A percentile compares a stretch with the other conserved stretches of the same genome.
phyloP scores from a whole-genome alignment of 2,329 filamentous ascomycete species.

The Tolypocladium inflatum region DNA sequence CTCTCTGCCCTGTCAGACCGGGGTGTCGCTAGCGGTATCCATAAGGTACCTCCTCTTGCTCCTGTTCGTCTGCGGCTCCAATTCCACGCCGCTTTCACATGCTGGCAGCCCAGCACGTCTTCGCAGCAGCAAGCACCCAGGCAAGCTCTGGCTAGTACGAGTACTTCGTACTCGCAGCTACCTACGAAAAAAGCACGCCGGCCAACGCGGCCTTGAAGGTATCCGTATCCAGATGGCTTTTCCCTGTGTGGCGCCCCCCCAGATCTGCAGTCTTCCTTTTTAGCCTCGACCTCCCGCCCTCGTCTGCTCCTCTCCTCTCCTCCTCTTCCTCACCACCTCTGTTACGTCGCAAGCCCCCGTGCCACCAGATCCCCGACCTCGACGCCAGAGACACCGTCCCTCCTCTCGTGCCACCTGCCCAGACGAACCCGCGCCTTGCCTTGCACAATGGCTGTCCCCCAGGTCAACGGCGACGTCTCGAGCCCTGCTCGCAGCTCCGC shows the following conservation, averaged over 20 bases:
- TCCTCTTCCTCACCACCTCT: background rate
- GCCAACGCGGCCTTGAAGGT: background rate
- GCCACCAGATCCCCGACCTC: background rate
- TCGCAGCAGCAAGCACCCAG: no score
- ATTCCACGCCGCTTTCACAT: background rate
- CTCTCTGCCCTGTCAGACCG: background rate
- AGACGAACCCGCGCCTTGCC: background rate
- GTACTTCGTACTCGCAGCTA: no score
- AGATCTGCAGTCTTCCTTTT: background rate
- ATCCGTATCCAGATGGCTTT: background rate
- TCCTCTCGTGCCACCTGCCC: background rate
- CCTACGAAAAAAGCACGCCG: background rate
- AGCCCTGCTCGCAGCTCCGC: slow-evolving; percentile 33
- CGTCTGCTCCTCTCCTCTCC: background rate
- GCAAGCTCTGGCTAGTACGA: no score
- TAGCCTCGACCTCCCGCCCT: slow-evolving; percentile 1
- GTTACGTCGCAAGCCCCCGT: background rate
- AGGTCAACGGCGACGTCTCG: slow-evolving; percentile 42
- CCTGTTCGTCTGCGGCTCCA: background rate
- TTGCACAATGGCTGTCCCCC: slow-evolving; percentile 26
- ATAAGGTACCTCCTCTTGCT: no score
- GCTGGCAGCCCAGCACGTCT: background rate
- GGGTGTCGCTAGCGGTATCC: background rate
- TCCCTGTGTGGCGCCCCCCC: background rate
- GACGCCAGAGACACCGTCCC: background rate